phyloP scores from a whole-genome alignment of 2,329 filamentous ascomycete species.

The Arthrobotrys entomopaga region DNA sequence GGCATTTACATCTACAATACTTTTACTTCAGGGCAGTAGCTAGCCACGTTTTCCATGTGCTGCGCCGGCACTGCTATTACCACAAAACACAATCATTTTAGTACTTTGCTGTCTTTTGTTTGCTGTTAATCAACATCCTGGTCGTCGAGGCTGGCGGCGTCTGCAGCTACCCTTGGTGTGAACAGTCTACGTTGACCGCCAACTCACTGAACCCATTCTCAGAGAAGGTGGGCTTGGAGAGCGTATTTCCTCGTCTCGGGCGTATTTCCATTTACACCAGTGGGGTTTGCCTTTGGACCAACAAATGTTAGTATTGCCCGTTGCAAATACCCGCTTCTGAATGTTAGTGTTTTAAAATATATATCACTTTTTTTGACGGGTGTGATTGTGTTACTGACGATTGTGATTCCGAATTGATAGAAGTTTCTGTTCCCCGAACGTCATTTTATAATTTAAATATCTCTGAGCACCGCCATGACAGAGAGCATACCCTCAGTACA shows the following conservation, averaged over 20 bases:
- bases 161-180: slow-evolving; percentile 46
- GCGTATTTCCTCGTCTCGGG: no score
- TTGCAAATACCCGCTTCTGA: not conserved
- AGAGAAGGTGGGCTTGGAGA: no score
- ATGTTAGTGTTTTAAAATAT: slow-evolving; percentile 18
- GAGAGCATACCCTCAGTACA: slow-evolving; percentile 34
- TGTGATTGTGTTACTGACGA: slow-evolving; percentile 30
- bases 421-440: not conserved
- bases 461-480: slow-evolving; percentile 4
- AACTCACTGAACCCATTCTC: slow-evolving; percentile 13
- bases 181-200: slow-evolving; percentile 42
- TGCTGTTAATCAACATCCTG: slow-evolving; percentile 18
- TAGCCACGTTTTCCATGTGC: slow-evolving; percentile 3
- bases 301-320: slow-evolving; percentile 24
- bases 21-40: slow-evolving; percentile 5
- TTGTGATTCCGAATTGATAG: slow-evolving; percentile 22
- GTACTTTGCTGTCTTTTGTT: slow-evolving; percentile 20
- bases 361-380: slow-evolving; percentile 2
- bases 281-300: not conserved
- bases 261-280: no score
- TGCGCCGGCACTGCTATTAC: not conserved
- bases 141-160: not conserved
- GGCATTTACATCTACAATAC: slow-evolving; percentile 35
- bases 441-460: not conserved
- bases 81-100: not conserved